These are phyloP conservation scores for Naumovozyma dairenensis DNA, from an alignment of 805 yeast species.

Conservation along the genomic window DNA sequence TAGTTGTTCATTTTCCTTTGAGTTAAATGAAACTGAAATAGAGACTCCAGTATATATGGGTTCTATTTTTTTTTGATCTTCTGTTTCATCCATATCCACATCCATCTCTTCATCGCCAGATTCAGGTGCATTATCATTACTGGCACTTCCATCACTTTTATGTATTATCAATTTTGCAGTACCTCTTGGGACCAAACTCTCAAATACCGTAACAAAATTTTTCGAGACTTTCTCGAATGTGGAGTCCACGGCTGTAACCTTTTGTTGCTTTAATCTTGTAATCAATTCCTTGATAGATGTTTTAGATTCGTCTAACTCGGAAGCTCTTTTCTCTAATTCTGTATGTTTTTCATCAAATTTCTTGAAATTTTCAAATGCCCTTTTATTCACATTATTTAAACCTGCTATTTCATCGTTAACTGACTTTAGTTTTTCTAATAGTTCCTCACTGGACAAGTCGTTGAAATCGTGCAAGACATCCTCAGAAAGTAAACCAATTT, in stretches of 20 bases:
- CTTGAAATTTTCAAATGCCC: constrained; percentile 76
- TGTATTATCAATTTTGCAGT: constrained; percentile 64
- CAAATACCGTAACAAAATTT: constrained; percentile 67
- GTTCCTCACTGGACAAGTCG: constrained; percentile 38
- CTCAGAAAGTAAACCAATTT: constrained; percentile 83
- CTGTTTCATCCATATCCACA: constrained; percentile 12
- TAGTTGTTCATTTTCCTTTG: constrained; percentile 75
- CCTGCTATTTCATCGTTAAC: constrained; percentile 49
- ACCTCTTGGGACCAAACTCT: constrained; percentile 74
- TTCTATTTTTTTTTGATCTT: constrained; percentile 13
- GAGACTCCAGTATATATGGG: constrained; percentile 66
- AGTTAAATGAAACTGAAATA: constrained; percentile 81
- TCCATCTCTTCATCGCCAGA: constrained; percentile 18
- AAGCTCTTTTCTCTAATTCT: constrained; percentile 52
- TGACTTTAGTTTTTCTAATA: constrained; percentile 43
- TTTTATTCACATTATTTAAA: constrained; percentile 73
- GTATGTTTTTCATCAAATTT: constrained; percentile 66
- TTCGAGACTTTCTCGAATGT: constrained; percentile 70
- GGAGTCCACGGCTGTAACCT: constrained; percentile 69
- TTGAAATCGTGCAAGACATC: constrained; percentile 55
- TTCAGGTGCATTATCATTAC: constrained; percentile 10
- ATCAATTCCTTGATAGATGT: constrained; percentile 67
- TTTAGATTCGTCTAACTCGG: constrained; percentile 61
- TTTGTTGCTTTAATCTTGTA: constrained; percentile 58
- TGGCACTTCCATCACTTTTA: constrained; percentile 16